Evolutionary conservation across 306 rosid species (phyloP), one percentile per base, ranked within the genome.

Genomic region (Rubus parviflorus): DNA sequence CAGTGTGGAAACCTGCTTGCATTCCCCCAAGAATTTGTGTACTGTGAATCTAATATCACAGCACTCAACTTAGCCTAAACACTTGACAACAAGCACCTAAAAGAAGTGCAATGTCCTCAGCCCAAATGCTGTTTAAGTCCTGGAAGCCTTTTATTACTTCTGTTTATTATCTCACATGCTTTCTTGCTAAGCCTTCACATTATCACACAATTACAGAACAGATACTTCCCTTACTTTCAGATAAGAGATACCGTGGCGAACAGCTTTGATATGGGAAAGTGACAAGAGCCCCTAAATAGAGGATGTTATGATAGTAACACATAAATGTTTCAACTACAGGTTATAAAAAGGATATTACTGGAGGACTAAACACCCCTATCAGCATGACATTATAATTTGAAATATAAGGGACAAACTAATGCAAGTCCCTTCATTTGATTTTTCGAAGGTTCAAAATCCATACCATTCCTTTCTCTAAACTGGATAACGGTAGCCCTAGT

Each of bases 391-490:
- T 22, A 22, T 30, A 60, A 2, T 58, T 70, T 37, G 16, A 7
- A 15, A 62, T 9, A 20, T 20, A 58, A 41, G 51, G 65, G 45
- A 16, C 22, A n/a, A 45, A 51, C 68, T 11, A 81, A 41, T 8
- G 38, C 25, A 63, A 11, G 35, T 42, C 13, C 64, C 11, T 60
- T 82, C 56, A 53, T 37, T 56, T 46, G 22, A 73, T 10, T 51
- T 61, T 64, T 47, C 42, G 71, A 73, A 82, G 75, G 52, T 67
- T 62, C 22, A 72, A 72, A 61, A 70, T 78, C 79, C 52, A 68
- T 92, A 92, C 98, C 98, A 90, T 64, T 80, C 88, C 97, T 81
- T 89, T 87, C 90, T 95, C 98, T 87, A 95, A 83, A 82, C 81
- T 89, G 78, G 97, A 91, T 84, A 92, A 45, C 43, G 98, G 92